phyloP scores from a whole-genome alignment of 2,329 filamentous ascomycete species.

The Coleophoma cylindrospora region DNA sequence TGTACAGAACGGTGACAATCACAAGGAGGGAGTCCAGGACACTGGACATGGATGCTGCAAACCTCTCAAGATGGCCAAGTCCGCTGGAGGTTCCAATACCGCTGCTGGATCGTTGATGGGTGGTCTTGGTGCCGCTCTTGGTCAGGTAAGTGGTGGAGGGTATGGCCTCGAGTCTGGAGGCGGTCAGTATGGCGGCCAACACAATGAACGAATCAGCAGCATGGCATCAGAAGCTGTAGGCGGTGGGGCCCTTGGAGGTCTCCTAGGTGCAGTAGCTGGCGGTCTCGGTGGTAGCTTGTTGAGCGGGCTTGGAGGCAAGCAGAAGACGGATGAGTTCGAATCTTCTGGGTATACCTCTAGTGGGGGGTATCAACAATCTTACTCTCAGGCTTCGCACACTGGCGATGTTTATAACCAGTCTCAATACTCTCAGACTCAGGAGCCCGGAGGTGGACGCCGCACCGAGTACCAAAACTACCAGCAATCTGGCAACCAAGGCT shows the following conservation, averaged over 20 bases:
- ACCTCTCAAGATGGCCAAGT: constrained; percentile 70
- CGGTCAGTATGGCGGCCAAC: constrained; percentile 10
- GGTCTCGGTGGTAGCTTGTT: constrained; percentile 63
- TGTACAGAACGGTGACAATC: constrained; percentile 73
- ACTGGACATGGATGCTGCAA: constrained; percentile 78
- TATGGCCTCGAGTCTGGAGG: constrained; percentile 19
- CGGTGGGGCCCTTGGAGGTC: constrained; percentile 61
- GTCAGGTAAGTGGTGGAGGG: constrained; percentile 11
- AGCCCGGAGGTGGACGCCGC: constrained; percentile 49
- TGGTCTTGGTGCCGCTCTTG: constrained; percentile 47
- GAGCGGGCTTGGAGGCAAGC: constrained; percentile 39
- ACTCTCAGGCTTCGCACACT: constrained; percentile 56
- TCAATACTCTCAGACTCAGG: constrained; percentile 45
- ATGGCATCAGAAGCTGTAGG: constrained; percentile 55
- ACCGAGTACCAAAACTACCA: constrained; percentile 60
- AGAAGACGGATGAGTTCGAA: constrained; percentile 49
- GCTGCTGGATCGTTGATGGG: constrained; percentile 53
- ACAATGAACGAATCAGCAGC: constrained; percentile 36
- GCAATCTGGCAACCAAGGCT: constrained; percentile 37
- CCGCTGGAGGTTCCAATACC: constrained; percentile 48
- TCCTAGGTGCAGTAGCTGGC: constrained; percentile 65
- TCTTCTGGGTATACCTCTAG: constrained; percentile 50
- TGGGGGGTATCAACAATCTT: constrained; percentile 55
- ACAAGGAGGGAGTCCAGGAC: constrained; percentile 80
- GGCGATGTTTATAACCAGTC: constrained; percentile 22